Base-by-base conservation (phyloP, 495 filamentous ascomycete genomes). In the Xylaria acuta region DNA sequence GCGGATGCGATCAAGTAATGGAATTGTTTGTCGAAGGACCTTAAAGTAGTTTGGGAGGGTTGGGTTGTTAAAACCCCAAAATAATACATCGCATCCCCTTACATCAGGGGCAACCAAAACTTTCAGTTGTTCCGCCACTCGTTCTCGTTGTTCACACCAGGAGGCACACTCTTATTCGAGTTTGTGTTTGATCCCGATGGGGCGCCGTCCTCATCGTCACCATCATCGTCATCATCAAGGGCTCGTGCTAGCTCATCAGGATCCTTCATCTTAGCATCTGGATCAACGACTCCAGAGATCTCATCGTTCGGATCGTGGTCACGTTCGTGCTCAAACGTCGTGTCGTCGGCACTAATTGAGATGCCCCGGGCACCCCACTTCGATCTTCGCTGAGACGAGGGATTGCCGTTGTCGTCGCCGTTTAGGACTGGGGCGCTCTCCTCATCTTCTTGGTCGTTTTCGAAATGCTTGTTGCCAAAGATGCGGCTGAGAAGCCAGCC, bases 301-400 rank as follows among this genome's bases (percentile, higher is more conserved):
- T 81, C 80, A 56, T 80, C 78, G 36, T 84, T 79, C 14, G 76
- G 72, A 27, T 75, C 67, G 22, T 64, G 73, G 4, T 70, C 72
- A 14, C 76, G 78, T 41, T 86, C 86, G 30, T 84, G 79, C 56
- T 89, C 86, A 22, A 90, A 83, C 32, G 92, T 80, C 4, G 89
- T 91, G 47, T 95, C 92, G 78, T 97, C 93, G 8, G 93, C 93
- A 45, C 90, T 91, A 34, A 97, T 89, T 5, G 91, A 93, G 71
- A 97, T 92, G 18, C 93, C 93, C 70, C 92, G 83, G 16, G 88
- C 82, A 14, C 93, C 93, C 93, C 93, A 97, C 67, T 90, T 92
- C 11, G 82, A 78, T 25, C 83, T 74, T 22, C 76, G 73, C 54
- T 75, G 72, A 5, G 75, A 72, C 12, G 71, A 69, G 9, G 78